Evolutionary conservation across 345 rosid species (phyloP), one percentile per base, ranked within the genome.

Genomic region (Zanthoxylum bungeanum): DNA sequence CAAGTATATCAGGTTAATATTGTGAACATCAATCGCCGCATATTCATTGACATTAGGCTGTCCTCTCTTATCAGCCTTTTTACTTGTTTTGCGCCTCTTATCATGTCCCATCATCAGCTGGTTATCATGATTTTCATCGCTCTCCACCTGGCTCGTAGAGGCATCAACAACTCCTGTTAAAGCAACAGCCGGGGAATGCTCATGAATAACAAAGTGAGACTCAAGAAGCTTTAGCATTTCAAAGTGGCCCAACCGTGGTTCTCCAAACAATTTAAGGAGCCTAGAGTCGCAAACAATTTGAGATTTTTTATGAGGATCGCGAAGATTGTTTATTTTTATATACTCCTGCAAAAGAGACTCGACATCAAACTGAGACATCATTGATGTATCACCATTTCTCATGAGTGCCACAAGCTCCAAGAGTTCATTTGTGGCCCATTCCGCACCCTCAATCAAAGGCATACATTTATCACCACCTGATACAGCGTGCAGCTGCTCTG

Each of bases 211-310:
- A 76, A 88, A 83, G 71, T 95, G 99, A 68, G 77, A 76, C 73
- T 90, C 93, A 16, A 94, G 89, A 83, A 92, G 93, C 85, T 86
- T 90, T 60, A 86, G 86, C 99, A 95, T 92, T 83, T 95, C 98
- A 83, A 90, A 68, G 74, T 87, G 97, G 52, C 88, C 97, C 66
- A 92, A n/a, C n/a, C n/a, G 82, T 66, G 69, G 76, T 81, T 77
- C 85, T 19, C 92, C 90, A 82, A 95, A n/a, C n/a, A n/a, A n/a
- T n/a, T n/a, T n/a, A n/a, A n/a, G n/a, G n/a, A n/a, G n/a, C n/a
- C n/a, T n/a, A n/a, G n/a, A n/a, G n/a, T n/a, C n/a, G n/a, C n/a
- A n/a, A n/a, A 90, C 21, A 73, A 95, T 85, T 74, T 88, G 88
- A 73, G 85, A 78, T 75, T 88, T 85, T 75, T 82, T 84, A 47